Conservation (phyloP, 108 stramenopile genomes). For the Nitzschia sp. region DNA sequence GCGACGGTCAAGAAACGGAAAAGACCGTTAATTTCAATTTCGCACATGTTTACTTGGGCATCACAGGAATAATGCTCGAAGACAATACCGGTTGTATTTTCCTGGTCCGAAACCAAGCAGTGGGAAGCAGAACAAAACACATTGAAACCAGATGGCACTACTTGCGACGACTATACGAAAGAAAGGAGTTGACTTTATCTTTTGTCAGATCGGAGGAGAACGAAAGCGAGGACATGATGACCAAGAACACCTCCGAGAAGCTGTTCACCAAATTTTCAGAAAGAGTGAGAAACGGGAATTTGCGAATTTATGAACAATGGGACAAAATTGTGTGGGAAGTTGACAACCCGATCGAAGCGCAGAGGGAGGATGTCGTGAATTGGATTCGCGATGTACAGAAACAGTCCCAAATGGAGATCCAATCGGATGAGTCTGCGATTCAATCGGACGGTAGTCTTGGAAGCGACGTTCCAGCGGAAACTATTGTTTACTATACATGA, state of each 20-base stretch:
- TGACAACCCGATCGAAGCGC: too few species aligned
- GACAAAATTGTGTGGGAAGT: too few species aligned
- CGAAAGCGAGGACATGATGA: neutral
- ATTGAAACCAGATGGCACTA: neutral
- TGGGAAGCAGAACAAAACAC: neutral
- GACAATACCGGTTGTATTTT: slow-evolving; percentile 1
- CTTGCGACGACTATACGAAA: neutral
- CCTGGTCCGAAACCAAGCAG: neutral
- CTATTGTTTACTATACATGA: too few species aligned
- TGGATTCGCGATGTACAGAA: too few species aligned
- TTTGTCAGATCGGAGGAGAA: neutral
- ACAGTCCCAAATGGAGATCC: too few species aligned
- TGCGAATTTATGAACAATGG: neutral
- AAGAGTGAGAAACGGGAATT: too few species aligned
- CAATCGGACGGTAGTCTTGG: too few species aligned
- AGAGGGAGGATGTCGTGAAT: too few species aligned
- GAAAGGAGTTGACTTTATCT: neutral
- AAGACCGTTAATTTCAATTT: neutral
- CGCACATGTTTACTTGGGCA: neutral
- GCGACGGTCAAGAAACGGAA: neutral
- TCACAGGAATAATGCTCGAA: neutral
- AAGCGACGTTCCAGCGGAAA: too few species aligned
- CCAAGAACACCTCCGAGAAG: neutral
- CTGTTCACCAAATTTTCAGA: neutral
- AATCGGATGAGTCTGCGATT: too few species aligned